A percentile compares a stretch with the other conserved stretches of the same genome.
Conservation (phyloP, 1,139 yeast species). For the Yamadazyma mexicana region DNA sequence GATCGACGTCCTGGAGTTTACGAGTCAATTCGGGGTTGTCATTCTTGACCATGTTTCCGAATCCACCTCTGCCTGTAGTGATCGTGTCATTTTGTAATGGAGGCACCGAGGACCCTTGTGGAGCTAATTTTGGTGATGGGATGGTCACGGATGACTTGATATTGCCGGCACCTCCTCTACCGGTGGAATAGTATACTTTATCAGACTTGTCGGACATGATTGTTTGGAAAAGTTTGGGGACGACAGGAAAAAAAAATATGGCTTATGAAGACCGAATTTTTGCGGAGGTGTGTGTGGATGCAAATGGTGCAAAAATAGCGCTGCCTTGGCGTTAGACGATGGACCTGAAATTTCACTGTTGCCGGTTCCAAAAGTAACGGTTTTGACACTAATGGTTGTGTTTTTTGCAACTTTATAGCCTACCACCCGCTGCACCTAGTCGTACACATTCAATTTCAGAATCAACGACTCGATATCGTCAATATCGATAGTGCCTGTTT, state of each 20-base stretch:
- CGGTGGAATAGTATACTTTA: slow-evolving; percentile 57
- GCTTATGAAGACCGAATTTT: slow-evolving; percentile 2
- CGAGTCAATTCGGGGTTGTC: slow-evolving; percentile 62
- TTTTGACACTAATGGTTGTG: no score
- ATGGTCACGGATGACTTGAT: slow-evolving; percentile 45
- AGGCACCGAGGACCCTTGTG: slow-evolving; percentile 62
- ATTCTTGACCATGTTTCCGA: slow-evolving; percentile 73
- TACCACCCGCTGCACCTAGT: not conserved
- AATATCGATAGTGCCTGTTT: not conserved
- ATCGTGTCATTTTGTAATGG: slow-evolving; percentile 55
- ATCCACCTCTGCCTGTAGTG: slow-evolving; percentile 82
- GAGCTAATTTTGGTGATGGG: slow-evolving; percentile 55
- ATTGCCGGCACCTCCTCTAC: slow-evolving; percentile 83
- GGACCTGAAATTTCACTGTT: no score
- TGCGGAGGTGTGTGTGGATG: slow-evolving; percentile 1
- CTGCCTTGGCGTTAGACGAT: not conserved
- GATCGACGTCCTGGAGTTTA: slow-evolving; percentile 69
- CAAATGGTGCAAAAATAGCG: not conserved
- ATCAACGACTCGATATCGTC: not conserved
- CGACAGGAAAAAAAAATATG: not conserved
- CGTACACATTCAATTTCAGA: slow-evolving; percentile 1
- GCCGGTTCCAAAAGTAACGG: no score
- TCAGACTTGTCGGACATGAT: slow-evolving; percentile 13
- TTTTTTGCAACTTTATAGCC: no score
- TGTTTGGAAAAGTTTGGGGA: not conserved